Evolutionary conservation across 345 rosid genomes (phyloP), one percentile per base, ranked within the genome.

Genomic region (Gossypium arboreum): DNA sequence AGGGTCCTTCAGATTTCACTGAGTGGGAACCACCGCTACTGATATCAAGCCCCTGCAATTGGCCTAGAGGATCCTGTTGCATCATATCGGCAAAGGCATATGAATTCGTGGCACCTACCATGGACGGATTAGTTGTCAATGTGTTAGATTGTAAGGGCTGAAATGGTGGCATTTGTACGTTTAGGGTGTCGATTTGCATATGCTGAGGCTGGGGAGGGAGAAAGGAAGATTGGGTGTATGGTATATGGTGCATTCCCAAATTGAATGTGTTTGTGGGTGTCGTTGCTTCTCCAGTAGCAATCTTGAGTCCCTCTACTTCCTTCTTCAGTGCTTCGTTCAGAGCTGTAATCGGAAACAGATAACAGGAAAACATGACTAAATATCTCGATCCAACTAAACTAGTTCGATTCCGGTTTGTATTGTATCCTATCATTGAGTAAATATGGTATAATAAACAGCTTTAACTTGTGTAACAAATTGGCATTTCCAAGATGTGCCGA

Each of bases 1-100:
- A 79, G 65, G 88, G 88, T 82, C 88, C 93, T 83, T 86, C 96
- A 4, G 88, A 81, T 76, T 88, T 90, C 58, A 86, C 89, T 43
- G 82, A 65, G 66, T 79, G 83, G 25, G 89, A 75, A 76, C 86
- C 87, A 83, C 90, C 84, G 47, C 86, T 84, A 73, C 88, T 80
- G 82, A 91, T 91, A 80, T 92, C 97, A 57, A 92, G 92, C 73
- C 92, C 94, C 81, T 91, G 94, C 81, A 92, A 81, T 73, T 88
- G 85, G 63, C 88, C 85, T 34, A 34, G n/a, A 89, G 81, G 88
- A 75, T 92, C 91, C 71, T 86, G 91, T 76, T 84, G 94, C 85
- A 34, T 34, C 41, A 34, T 34, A 34, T 5, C 1, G 7, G 41
- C 7, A 34, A 34, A 34, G 7, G 41, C 77, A 68, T 83, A 81